These are phyloP conservation scores for Metarhizium robertsii DNA, from an alignment of 2,329 filamentous ascomycete genomes.

Conservation along the genomic window DNA sequence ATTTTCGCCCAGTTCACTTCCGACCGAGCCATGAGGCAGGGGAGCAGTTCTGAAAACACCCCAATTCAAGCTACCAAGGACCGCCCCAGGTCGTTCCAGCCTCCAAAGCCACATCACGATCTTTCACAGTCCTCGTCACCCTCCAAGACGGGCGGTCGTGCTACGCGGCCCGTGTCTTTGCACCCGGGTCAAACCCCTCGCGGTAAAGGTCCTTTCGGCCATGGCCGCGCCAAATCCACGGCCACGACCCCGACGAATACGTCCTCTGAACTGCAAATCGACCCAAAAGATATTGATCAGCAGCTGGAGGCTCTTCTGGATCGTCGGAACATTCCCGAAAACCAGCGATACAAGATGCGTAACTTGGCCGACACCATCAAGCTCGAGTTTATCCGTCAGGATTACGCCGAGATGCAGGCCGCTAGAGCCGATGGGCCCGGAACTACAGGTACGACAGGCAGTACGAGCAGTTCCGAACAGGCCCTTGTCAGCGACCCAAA, in stretches of 20 bases:
- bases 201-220: slow-evolving; percentile 26
- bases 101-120: slow-evolving; percentile 13
- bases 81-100: slow-evolving; percentile 43
- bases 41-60: background rate
- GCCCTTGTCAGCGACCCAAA: slow-evolving; percentile 16
- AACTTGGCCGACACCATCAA: slow-evolving; percentile 84
- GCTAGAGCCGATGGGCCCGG: slow-evolving; percentile 34
- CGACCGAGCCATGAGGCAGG: slow-evolving; percentile 10
- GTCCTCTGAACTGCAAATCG: slow-evolving; percentile 40
- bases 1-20: slow-evolving; percentile 68
- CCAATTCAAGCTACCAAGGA: slow-evolving; percentile 23
- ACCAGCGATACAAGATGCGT: slow-evolving; percentile 91
- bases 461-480: slow-evolving; percentile 26
- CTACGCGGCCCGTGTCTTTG: slow-evolving; percentile 28
- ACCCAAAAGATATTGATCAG: slow-evolving; percentile 44
- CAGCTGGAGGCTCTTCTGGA: slow-evolving; percentile 61
- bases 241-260: slow-evolving; percentile 19
- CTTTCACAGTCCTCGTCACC: slow-evolving; percentile 10
- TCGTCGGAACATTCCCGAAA: slow-evolving; percentile 84
- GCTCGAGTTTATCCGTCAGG: slow-evolving; percentile 87
- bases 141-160: slow-evolving; percentile 15
- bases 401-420: slow-evolving; percentile 61
- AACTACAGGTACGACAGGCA: slow-evolving; percentile 33
- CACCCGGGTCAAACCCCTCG: slow-evolving; percentile 25
- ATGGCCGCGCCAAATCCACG: slow-evolving; percentile 27